Percentiles rank a stretch among this genome's conserved stretches.
These are phyloP conservation scores for Kodamaea kaohsiungensis DNA, from an alignment of 805 yeast species.

Conservation along the genomic window DNA sequence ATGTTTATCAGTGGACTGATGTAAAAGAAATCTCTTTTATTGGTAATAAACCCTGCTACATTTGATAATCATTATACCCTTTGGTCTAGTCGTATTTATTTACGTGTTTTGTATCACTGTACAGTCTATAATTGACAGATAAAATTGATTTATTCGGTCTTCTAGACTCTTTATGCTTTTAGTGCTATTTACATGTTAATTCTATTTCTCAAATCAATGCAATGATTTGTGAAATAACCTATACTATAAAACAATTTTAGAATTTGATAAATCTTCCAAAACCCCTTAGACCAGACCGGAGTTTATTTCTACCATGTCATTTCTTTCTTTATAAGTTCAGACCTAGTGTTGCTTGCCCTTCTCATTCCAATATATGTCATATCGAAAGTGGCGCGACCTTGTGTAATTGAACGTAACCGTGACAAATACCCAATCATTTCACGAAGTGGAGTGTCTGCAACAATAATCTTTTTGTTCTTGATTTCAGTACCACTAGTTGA, in stretches of 20 bases:
- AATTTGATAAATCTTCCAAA: not conserved
- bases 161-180: too few species aligned
- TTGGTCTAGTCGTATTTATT: too few species aligned
- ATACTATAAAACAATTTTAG: too few species aligned
- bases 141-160: not conserved
- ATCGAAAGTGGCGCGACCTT: conserved; percentile 82
- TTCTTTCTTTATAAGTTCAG: conserved; percentile 22
- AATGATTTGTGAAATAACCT: too few species aligned
- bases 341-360: conserved; percentile 56
- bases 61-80: not conserved
- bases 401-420: conserved; percentile 76
- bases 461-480: conserved; percentile 53
- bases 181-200: too few species aligned
- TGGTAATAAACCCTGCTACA: not conserved
- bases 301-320: not conserved
- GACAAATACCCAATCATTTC: conserved; percentile 90
- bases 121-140: not conserved
- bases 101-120: not conserved
- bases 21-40: not conserved
- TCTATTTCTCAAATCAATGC: too few species aligned
- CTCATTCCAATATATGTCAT: conserved; percentile 80
- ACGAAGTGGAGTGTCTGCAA: conserved; percentile 81
- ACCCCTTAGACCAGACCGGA: not conserved
- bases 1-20: not conserved
- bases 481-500: conserved; percentile 17